Evolutionary conservation across 2,329 filamentous ascomycete genomes (phyloP), one percentile per base, ranked within the genome.

Genomic region (Parafenestella ontariensis): DNA sequence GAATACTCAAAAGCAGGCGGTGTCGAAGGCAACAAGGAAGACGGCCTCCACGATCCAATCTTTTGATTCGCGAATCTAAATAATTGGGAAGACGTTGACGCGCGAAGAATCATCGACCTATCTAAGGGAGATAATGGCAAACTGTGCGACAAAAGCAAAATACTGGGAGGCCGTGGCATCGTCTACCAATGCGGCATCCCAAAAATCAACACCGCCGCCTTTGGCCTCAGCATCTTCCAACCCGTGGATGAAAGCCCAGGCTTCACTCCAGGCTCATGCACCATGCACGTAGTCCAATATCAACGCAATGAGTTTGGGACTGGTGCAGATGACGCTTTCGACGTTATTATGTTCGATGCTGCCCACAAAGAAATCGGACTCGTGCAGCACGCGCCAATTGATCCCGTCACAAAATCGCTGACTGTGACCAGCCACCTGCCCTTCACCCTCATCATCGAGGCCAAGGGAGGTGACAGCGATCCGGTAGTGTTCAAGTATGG

Each of bases 401-500:
- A 49, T 36, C 17, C 39, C 4, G 17, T 11, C 1, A 36, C 26
- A 10, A 49, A 49, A 39, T 28, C 37, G 26, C 24, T 49, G 29
- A 49, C 28, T 7, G 39, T 49, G 1, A 43, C 37, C 15, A 49
- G 47, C 15, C 20, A 49, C 17, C 43, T 49, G 39, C 47, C 47
- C 18, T 49, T 18, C 3, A 36, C 39, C 17, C 29, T 49, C 20
- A 39, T 37, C 8, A 33, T 49, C 13, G 39, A 36, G 29, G 47
- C 47, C 10, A 49, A 36, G 29, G 47, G 47, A 5, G 47, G 47
- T 18, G 47, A 49, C 15, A 18, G 15, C 18, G 47, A 49, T 43
- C 39, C 47, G 15, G 47, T 49, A 8, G 40, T 43, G 28, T 49
- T 49, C 20, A 49, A 24, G 28, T 49, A 49, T 49, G 39, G 47